Evolutionary conservation across 2,329 filamentous ascomycete species (phyloP).

Genomic region (Colletotrichum destructivum): DNA sequence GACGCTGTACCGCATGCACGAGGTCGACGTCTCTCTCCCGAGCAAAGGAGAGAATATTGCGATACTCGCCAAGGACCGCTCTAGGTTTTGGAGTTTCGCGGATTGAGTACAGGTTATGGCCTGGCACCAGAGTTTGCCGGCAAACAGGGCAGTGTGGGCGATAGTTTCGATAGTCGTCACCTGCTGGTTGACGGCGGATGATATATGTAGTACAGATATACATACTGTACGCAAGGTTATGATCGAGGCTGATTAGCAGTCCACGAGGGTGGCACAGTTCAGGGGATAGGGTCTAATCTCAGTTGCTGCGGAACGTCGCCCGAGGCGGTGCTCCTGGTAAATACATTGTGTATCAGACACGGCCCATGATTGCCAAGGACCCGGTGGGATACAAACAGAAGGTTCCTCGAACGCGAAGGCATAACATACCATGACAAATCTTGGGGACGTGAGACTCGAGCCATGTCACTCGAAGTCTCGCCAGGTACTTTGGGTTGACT

Average conservation of each 20-base stretch:
- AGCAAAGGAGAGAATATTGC: not conserved
- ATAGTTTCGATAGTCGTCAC: slow-evolving; percentile 18
- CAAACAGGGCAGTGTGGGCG: slow-evolving; percentile 2
- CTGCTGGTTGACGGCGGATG: not conserved
- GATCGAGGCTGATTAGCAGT: slow-evolving; percentile 8
- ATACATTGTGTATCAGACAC: slow-evolving; percentile 3
- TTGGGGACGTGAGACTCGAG: slow-evolving; percentile 12
- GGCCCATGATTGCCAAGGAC: slow-evolving; percentile 15
- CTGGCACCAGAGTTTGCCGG: not conserved
- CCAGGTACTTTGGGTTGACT: not conserved
- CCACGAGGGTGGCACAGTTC: slow-evolving; percentile 3
- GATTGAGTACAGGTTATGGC: not conserved
- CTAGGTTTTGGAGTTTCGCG: not conserved
- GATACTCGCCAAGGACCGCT: not conserved
- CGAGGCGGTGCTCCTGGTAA: slow-evolving; percentile 8
- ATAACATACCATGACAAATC: not conserved
- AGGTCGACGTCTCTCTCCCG: not conserved
- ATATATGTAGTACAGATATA: not conserved
- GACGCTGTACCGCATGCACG: not conserved
- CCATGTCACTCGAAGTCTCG: slow-evolving; percentile 26
- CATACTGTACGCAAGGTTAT: too few relatives aligned
- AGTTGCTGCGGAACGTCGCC: not conserved
- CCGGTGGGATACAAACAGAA: not conserved
- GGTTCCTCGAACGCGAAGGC: not conserved
- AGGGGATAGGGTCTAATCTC: not conserved